Base-by-base conservation (phyloP, 2,329 filamentous ascomycete species). In the Penicillium olsonii region DNA sequence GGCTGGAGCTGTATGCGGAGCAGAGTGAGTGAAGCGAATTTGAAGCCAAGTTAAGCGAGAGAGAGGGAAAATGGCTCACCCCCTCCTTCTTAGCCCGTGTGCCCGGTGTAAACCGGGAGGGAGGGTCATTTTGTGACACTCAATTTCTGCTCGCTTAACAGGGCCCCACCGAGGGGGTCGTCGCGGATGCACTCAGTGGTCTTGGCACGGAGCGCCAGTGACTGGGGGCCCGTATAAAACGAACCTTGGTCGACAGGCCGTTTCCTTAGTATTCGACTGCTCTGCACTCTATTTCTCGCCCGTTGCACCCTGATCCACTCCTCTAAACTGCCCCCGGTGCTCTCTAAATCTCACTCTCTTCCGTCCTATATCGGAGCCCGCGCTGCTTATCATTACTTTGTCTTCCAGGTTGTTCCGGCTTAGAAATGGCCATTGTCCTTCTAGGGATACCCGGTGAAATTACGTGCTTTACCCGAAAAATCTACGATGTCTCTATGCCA, bases 51-150 rank as follows among this genome's bases (percentile, higher is more conserved):
- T 29, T 49, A 49, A 45, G 47, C 47, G 47, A 49, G 27, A 49
- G 22, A 37, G 10, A n/a, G 29, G 20, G 29, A 44, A 44, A 48
- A 48, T 44, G 41, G 19, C 46, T 19, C 34, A 45, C 2, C 18
- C 41, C 41, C 41, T 24, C 41, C 27, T 40, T 42, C 41, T 24
- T 11, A 29, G 10, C 37, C 20, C 9, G 26, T 45, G 5, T 18
- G 6, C 29, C 37, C 38, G 20, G 40, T 38, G 14, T 48, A 35
- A 35, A 7, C 19, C 14, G 19, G 4, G 10, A 33, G 40, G 3
- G 26, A 14, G 64, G 65, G 62, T 56, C 67, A 61, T 66, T 68
- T 69, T 65, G 62, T 65, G 62, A 65, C 62, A 65, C 65, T 56
- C 63, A 67, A 43, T 46, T 65, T 66, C 50, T 41, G n/a, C 35